A percentile compares a stretch with the other conserved stretches of the same genome.
These are phyloP conservation scores for Pseudoneurospora amorphoporcata DNA, from an alignment of 495 filamentous ascomycete species.

Conservation along the genomic window DNA sequence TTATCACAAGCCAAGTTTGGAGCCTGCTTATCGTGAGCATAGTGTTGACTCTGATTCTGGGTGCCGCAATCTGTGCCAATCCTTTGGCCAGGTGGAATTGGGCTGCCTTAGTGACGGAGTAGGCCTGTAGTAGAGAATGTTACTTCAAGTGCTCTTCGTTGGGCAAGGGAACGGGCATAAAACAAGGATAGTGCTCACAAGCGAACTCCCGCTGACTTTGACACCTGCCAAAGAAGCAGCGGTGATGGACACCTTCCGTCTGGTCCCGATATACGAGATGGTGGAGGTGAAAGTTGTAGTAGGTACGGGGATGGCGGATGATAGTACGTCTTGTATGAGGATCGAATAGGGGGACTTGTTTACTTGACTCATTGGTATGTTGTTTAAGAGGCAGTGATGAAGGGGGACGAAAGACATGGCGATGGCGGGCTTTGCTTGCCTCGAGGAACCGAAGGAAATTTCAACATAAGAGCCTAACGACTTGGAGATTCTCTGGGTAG, in stretches of 20 bases:
- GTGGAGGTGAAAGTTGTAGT: slow-evolving; percentile 40
- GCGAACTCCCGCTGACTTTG: slow-evolving; percentile 37
- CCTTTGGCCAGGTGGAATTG: slow-evolving; percentile 46
- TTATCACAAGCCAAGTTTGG: background rate
- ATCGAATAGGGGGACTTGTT: slow-evolving; percentile 24
- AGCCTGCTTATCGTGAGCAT: slow-evolving; percentile 32
- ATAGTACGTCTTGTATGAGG: slow-evolving; percentile 25
- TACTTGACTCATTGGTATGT: background rate
- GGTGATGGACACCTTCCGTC: slow-evolving; percentile 37
- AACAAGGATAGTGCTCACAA: slow-evolving; percentile 17
- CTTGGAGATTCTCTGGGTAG: background rate
- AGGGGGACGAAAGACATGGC: background rate
- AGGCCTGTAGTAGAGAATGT: slow-evolving; percentile 21
- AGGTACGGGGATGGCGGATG: slow-evolving; percentile 39
- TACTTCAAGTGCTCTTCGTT: background rate
- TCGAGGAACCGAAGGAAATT: background rate
- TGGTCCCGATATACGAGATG: slow-evolving; percentile 43
- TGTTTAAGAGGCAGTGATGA: background rate
- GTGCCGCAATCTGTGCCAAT: slow-evolving; percentile 38
- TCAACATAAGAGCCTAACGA: background rate
- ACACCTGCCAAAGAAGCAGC: slow-evolving; percentile 46
- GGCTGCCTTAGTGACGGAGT: slow-evolving; percentile 46
- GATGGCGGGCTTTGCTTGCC: background rate
- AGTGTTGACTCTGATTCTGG: slow-evolving; percentile 44
- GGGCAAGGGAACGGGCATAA: too few relatives aligned